Percentiles rank a stretch among this genome's conserved stretches.
phyloP scores from a whole-genome alignment of 805 yeast species.

The Saccharomycopsis microspora region DNA sequence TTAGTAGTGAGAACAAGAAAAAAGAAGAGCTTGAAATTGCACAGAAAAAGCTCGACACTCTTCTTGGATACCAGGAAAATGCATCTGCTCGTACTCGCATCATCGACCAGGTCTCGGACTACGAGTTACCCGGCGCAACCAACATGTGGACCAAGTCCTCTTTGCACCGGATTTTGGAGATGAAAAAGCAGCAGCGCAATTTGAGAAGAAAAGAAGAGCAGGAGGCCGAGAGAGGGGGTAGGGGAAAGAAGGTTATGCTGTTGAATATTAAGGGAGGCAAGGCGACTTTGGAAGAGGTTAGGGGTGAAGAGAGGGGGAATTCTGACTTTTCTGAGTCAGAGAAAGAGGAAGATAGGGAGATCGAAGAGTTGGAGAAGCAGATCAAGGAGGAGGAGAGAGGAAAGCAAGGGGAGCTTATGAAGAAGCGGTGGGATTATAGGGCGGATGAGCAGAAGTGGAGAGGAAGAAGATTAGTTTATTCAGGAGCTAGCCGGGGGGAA shows the following conservation, averaged over 20 bases:
- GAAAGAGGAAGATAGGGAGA: conserved; percentile 14
- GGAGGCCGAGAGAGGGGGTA: conserved; percentile 51
- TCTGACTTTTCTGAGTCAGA: conserved; percentile 23
- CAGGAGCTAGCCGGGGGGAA: not conserved
- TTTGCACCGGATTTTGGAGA: conserved; percentile 74
- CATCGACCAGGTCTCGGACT: conserved; percentile 89
- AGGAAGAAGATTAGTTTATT: conserved; percentile 19
- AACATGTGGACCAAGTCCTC: conserved; percentile 77
- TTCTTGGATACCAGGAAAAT: conserved; percentile 72
- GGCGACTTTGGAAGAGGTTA: conserved; percentile 40
- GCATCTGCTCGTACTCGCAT: conserved; percentile 86
- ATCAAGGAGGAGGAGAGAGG: conserved; percentile 28
- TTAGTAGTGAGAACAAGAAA: conserved; percentile 18
- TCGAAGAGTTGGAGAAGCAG: conserved; percentile 24
- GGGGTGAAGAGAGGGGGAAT: conserved; percentile 27
- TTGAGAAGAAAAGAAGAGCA: conserved; percentile 50
- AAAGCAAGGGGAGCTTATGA: conserved; percentile 22
- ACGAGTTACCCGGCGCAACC: conserved; percentile 44
- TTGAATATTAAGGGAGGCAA: conserved; percentile 76
- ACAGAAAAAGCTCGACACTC: conserved; percentile 56
- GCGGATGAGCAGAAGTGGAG: conserved; percentile 44
- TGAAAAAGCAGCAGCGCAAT: conserved; percentile 77
- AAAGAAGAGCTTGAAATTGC: conserved; percentile 50
- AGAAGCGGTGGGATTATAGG: conserved; percentile 49
- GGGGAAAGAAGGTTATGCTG: conserved; percentile 64